Evolutionary conservation across 148 eudicot genomes (phyloP).

Genomic region (Chenopodium album): DNA sequence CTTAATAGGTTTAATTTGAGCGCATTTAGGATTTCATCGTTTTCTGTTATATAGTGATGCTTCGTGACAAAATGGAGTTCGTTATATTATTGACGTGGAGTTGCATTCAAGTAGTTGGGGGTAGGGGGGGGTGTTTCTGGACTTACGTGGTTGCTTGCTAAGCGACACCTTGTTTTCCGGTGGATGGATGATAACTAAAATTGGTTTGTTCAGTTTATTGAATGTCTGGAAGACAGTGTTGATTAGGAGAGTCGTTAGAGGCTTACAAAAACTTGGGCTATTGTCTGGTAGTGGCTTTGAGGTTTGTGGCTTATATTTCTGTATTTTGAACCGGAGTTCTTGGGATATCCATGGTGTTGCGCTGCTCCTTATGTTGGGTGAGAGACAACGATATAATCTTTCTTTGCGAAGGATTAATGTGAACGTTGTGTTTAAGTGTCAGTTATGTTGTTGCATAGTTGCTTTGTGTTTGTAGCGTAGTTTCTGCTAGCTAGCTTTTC

Average conservation of each 20-base stretch:
- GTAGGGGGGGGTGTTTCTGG: background rate
- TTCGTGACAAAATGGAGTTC: background rate
- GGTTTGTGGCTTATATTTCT: background rate
- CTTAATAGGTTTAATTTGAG: background rate
- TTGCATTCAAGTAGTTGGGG: background rate
- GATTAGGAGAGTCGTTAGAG: background rate
- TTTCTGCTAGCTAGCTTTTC: background rate
- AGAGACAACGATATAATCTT: background rate
- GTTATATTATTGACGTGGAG: background rate
- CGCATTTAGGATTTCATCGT: background rate
- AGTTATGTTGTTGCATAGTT: background rate
- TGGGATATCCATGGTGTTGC: background rate
- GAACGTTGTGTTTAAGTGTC: background rate
- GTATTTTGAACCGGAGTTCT: background rate
- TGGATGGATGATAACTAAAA: background rate
- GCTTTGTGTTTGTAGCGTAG: background rate
- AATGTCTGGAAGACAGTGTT: background rate
- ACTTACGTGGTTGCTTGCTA: background rate
- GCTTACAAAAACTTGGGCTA: background rate
- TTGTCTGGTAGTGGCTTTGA: background rate
- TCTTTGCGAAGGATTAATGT: background rate
- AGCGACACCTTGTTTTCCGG: background rate
- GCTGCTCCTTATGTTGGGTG: background rate
- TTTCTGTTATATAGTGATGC: conserved; percentile 12
- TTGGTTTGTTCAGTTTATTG: background rate